Conservation (phyloP, 83 land plant genomes). For the Isoetes engelmannii region DNA sequence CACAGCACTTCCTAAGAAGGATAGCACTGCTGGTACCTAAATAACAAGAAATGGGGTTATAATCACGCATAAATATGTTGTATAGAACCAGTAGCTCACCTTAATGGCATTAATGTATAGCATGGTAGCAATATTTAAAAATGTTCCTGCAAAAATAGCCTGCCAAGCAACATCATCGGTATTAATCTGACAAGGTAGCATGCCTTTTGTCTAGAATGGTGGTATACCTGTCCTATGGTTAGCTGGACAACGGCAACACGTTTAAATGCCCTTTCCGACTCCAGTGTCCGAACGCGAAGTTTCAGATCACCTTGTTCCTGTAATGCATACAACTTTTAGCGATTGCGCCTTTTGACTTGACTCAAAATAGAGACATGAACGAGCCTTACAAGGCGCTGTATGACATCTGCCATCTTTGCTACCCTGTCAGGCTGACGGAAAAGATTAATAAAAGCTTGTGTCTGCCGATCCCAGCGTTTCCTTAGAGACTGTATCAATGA, state of each 20-base stretch:
- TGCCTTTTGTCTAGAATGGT: background rate
- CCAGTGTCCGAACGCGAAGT: slow-evolving; percentile 39
- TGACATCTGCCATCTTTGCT: slow-evolving; percentile 59
- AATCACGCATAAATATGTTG: background rate
- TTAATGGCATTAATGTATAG: slow-evolving; percentile 49
- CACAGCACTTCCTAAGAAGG: slow-evolving; percentile 47
- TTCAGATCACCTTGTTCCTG: slow-evolving; percentile 49
- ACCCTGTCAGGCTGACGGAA: slow-evolving; percentile 81
- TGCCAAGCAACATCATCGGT: slow-evolving; percentile 15
- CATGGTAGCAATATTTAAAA: slow-evolving; percentile 70
- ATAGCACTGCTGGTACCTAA: slow-evolving; percentile 52
- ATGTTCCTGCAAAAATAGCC: slow-evolving; percentile 66
- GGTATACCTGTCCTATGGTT: slow-evolving; percentile 35
- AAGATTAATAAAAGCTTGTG: slow-evolving; percentile 60
- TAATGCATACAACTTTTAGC: background rate
- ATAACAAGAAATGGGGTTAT: background rate
- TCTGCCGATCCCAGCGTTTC: slow-evolving; percentile 66
- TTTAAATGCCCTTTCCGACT: slow-evolving; percentile 41
- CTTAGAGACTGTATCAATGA: background rate
- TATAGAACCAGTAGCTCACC: slow-evolving; percentile 26
- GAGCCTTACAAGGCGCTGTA: slow-evolving; percentile 51
- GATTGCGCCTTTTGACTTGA: background rate
- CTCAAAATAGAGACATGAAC: background rate
- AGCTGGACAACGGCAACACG: slow-evolving; percentile 36
- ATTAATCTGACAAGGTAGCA: background rate